phyloP scores from a whole-genome alignment of 1,284 basidiomycete genomes.

The Bjerkandera adusta region DNA sequence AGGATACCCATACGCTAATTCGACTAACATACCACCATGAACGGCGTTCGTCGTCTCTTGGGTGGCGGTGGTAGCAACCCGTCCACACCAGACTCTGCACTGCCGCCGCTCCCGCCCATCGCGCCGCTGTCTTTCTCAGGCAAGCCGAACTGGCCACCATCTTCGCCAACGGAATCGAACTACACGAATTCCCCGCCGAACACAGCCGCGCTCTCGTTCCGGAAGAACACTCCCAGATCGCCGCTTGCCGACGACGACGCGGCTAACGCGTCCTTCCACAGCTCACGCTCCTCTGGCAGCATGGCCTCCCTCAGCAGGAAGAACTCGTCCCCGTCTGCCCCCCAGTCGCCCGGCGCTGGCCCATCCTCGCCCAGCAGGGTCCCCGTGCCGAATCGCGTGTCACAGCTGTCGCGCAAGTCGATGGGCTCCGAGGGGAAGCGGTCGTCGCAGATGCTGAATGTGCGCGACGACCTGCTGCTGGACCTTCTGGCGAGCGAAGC shows the following conservation, averaged over 20 bases:
- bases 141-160: slow-evolving; percentile 47
- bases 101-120: slow-evolving; percentile 24
- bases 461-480: slow-evolving; percentile 77
- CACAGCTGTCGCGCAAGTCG: slow-evolving; percentile 31
- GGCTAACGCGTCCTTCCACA: slow-evolving; percentile 26
- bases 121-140: slow-evolving; percentile 28
- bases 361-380: slow-evolving; percentile 37
- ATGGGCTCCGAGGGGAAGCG: slow-evolving; percentile 37
- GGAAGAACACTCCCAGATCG: slow-evolving; percentile 42
- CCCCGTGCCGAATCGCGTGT: slow-evolving; percentile 26
- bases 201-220: slow-evolving; percentile 49
- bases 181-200: slow-evolving; percentile 25
- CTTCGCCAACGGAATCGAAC: slow-evolving; percentile 28
- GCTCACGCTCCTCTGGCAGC: slow-evolving; percentile 25
- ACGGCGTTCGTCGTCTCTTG: slow-evolving; percentile 70
- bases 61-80: slow-evolving; percentile 36
- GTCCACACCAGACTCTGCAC: slow-evolving; percentile 20
- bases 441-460: slow-evolving; percentile 43
- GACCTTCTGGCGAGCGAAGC: slow-evolving; percentile 86
- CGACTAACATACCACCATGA: slow-evolving; percentile 40
- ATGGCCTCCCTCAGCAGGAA: slow-evolving; percentile 27
- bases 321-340: slow-evolving; percentile 18
- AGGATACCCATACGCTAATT: slow-evolving; percentile 17
- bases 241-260: slow-evolving; percentile 25
- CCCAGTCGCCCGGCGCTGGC: slow-evolving; percentile 38